A percentile compares a stretch with the other conserved stretches of the same genome.
Evolutionary conservation across 2,329 filamentous ascomycete species (phyloP).

Genomic region (Claviceps sp.): DNA sequence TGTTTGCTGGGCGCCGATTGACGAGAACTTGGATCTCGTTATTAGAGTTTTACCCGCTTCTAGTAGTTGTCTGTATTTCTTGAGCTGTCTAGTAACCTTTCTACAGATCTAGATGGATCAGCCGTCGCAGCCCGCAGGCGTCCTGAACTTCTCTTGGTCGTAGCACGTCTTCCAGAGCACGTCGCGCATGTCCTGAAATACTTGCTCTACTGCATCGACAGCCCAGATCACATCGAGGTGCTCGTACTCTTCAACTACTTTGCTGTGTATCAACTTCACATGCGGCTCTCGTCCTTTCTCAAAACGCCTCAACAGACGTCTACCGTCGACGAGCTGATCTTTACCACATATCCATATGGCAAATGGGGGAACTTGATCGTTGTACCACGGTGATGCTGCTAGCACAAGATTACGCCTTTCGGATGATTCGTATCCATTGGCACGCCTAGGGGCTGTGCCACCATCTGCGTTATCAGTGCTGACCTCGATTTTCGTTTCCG

Average conservation of each 20-base stretch:
- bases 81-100: neutral
- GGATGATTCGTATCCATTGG: neutral
- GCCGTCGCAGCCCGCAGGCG: conserved; percentile 49
- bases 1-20: neutral
- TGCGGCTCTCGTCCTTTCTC: conserved; percentile 67
- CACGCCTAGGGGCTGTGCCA: neutral
- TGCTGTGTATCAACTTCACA: conserved; percentile 67
- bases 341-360: conserved; percentile 79
- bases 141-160: conserved; percentile 40
- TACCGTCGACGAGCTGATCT: conserved; percentile 76
- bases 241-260: conserved; percentile 77
- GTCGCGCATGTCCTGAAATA: conserved; percentile 67
- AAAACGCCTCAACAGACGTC: conserved; percentile 59
- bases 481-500: neutral
- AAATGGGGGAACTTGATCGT: conserved; percentile 64
- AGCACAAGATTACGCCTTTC: conserved; percentile 12
- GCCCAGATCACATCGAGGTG: conserved; percentile 94
- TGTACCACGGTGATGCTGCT: conserved; percentile 64
- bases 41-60: too few relatives aligned
- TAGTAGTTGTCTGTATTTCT: too few relatives aligned
- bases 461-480: neutral
- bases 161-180: conserved; percentile 71
- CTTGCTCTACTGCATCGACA: conserved; percentile 72
- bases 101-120: neutral
- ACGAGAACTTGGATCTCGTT: too few relatives aligned